Evolutionary conservation across 2,329 filamentous ascomycete species (phyloP).

Genomic region (Penicillium sp.): DNA sequence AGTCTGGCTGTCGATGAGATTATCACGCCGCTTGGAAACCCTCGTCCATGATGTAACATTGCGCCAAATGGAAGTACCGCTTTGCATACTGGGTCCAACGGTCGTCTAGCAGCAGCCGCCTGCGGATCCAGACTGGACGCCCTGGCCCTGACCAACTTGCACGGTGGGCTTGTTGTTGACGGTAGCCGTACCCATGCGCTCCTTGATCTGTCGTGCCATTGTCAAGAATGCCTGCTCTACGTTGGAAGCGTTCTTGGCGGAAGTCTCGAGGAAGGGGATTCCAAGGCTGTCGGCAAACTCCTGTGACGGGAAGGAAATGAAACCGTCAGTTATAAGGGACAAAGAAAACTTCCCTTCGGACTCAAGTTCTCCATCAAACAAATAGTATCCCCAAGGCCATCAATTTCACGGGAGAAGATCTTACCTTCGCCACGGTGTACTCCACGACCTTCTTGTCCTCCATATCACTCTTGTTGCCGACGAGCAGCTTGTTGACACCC

Average conservation of each 20-base stretch:
- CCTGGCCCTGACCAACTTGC: slow-evolving; percentile 91
- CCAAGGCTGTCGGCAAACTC: slow-evolving; percentile 98
- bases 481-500: slow-evolving; percentile 98
- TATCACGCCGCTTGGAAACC: slow-evolving; percentile 21
- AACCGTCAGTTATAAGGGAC: slow-evolving; percentile 9
- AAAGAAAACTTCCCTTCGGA: not conserved
- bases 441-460: slow-evolving; percentile 99
- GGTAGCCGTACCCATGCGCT: slow-evolving; percentile 96
- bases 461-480: slow-evolving; percentile 99
- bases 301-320: slow-evolving; percentile 51
- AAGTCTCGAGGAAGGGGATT: slow-evolving; percentile 99
- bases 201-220: slow-evolving; percentile 99
- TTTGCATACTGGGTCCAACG: slow-evolving; percentile 10
- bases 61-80: slow-evolving; percentile 30
- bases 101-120: slow-evolving; percentile 83
- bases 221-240: slow-evolving; percentile 99
- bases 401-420: slow-evolving; percentile 27
- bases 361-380: not conserved
- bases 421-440: slow-evolving; percentile 98
- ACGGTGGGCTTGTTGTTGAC: slow-evolving; percentile 99
- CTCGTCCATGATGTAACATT: slow-evolving; percentile 28
- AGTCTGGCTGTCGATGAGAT: slow-evolving; percentile 17
- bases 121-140: slow-evolving; percentile 82
- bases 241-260: slow-evolving; percentile 98
- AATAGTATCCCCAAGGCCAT: not conserved